These are phyloP conservation scores for Phyllosticta citriasiana DNA, from an alignment of 2,329 filamentous ascomycete genomes.

Conservation along the genomic window DNA sequence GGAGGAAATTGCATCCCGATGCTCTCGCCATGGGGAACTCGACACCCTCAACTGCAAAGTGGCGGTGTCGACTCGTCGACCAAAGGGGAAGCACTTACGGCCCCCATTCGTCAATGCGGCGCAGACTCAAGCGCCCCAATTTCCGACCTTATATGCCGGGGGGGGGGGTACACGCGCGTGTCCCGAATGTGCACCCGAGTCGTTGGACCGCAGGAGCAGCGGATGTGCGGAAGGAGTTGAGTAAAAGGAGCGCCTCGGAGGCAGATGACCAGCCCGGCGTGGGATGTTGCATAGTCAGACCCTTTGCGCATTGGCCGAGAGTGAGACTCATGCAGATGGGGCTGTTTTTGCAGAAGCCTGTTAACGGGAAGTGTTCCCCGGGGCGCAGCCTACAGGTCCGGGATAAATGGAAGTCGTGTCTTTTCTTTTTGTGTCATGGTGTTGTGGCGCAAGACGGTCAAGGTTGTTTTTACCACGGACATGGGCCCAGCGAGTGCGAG, in stretches of 20 bases:
- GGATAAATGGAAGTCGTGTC: not conserved
- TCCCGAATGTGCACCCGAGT: not conserved
- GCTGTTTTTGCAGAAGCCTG: not conserved
- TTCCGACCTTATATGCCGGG: slow-evolving; percentile 1
- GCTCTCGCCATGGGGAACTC: not conserved
- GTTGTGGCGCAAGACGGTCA: not conserved
- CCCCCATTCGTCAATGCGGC: slow-evolving; percentile 5
- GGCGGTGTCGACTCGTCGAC: not conserved
- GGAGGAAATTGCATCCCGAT: not conserved
- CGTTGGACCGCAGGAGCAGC: slow-evolving; percentile 1
- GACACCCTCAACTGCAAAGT: not conserved
- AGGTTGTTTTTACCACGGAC: not conserved
- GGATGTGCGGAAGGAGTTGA: not conserved
- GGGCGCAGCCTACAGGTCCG: not conserved
- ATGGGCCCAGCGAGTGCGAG: not conserved
- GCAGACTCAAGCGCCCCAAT: not conserved
- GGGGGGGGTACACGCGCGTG: not conserved
- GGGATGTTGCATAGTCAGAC: not conserved
- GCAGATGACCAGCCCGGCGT: slow-evolving; percentile 6
- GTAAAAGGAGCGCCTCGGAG: slow-evolving; percentile 2
- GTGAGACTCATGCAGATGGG: not conserved
- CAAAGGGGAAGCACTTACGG: not conserved
- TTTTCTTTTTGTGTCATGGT: not conserved
- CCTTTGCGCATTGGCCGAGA: not conserved
- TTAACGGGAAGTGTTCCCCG: not conserved